phyloP scores from a whole-genome alignment of 2,329 filamentous ascomycete species.

The Xylariaceae sp. region DNA sequence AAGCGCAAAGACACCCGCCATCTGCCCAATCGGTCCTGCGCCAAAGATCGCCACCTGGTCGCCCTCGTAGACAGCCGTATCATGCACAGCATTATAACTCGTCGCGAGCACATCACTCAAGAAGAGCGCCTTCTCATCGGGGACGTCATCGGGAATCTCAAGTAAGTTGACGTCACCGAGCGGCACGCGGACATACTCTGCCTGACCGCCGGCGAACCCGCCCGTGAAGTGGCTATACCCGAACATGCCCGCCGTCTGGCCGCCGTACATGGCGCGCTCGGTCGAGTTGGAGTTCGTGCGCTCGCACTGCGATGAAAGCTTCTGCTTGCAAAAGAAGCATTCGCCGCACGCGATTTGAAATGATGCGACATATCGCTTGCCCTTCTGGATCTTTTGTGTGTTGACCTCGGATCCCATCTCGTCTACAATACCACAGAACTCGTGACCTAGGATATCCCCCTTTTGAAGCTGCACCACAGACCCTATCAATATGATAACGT shows the following conservation, averaged over 20 bases:
- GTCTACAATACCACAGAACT: slow-evolving; percentile 55
- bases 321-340: slow-evolving; percentile 76
- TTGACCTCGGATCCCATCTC: slow-evolving; percentile 52
- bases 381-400: slow-evolving; percentile 52
- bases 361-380: slow-evolving; percentile 72
- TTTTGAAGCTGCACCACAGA: slow-evolving; percentile 55
- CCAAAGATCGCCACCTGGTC: slow-evolving; percentile 81
- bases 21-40: slow-evolving; percentile 83
- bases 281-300: slow-evolving; percentile 71
- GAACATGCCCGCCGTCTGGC: slow-evolving; percentile 69
- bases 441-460: slow-evolving; percentile 64
- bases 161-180: slow-evolving; percentile 77
- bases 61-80: slow-evolving; percentile 73
- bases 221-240: slow-evolving; percentile 77
- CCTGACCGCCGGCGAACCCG: slow-evolving; percentile 82
- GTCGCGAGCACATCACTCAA: slow-evolving; percentile 78
- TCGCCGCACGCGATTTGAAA: slow-evolving; percentile 76
- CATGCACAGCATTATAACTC: slow-evolving; percentile 76
- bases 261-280: slow-evolving; percentile 73
- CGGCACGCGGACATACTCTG: slow-evolving; percentile 81
- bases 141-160: slow-evolving; percentile 71
- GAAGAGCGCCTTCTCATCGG: slow-evolving; percentile 80
- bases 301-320: slow-evolving; percentile 75
- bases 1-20: slow-evolving; percentile 72
- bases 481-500: slow-evolving; percentile 19